Evolutionary conservation across 2,329 filamentous ascomycete species (phyloP), one percentile per base, ranked within the genome.

Genomic region (Proliferodiscus dingleyae): DNA sequence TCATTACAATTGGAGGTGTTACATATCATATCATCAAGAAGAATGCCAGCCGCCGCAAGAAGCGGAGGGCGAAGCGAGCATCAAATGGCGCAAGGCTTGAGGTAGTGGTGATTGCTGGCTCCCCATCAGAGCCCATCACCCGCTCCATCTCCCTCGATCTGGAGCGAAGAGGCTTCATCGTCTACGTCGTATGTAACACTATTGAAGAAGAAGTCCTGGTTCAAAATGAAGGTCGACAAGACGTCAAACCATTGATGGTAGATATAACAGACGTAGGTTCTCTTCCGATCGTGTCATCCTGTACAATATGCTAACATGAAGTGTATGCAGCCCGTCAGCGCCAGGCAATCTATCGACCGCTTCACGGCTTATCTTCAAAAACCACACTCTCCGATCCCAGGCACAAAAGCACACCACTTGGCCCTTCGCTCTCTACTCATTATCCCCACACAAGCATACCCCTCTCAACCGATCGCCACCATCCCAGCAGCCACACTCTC

Each of bases 161-260:
- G 55, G 93, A 97, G 68, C 77, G 89, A 49, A 81, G 89, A 53
- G 93, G 93, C 4, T 97, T 94, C 65, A 87, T 97, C 50, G 88
- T 97, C 45, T 98, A 89, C 65, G 75, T 98, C 49, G 87, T 95
- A 1, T 91, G 89, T 59, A 85, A 81, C 53, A 88, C 81, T n/a
- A 70, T 82, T 48, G 87, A 95, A 58, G 91, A 97, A 56, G 89
- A 97, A 64, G 74, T 83, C 28, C 70, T 85, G 52, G 82, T 97
- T 11, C 80, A 87, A 49, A 77, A 80, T 49, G 79, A 95, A 64
- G 77, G 82, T n/a, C 77, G 89, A 51, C 74, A 81, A 5, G 93
- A 97, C 62, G 85, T 97, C 53, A 80, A 85, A 52, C 82, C 91
- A 6, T 69, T 98, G 47, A 81, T 81, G 62, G 76, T 97, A 52